These are phyloP conservation scores for Flaveria floridana DNA, from an alignment of 140 eudicot genomes.

Conservation along the genomic window DNA sequence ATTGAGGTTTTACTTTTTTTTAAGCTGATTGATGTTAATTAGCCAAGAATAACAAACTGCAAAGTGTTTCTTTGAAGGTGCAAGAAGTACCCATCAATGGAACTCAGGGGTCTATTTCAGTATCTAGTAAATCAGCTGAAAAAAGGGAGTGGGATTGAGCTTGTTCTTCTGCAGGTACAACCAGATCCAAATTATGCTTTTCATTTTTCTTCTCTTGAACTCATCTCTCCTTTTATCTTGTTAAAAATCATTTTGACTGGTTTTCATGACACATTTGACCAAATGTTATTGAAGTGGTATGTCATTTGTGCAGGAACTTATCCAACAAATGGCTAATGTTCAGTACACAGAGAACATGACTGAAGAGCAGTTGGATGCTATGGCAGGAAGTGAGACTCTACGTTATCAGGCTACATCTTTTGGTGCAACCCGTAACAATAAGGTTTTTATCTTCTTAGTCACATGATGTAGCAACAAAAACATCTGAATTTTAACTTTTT, in stretches of 20 bases:
- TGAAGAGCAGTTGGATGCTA: conserved; percentile 95
- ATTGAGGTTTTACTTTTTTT: neutral
- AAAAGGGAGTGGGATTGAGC: conserved; percentile 95
- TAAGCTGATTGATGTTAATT: conserved; percentile 1
- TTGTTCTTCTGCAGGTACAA: conserved; percentile 92
- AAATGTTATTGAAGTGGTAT: neutral
- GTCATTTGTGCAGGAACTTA: conserved; percentile 65
- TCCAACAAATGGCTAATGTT: conserved; percentile 99
- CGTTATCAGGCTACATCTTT: conserved; percentile 94
- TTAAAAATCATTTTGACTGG: conserved; percentile 4
- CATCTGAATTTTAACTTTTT: conserved; percentile 14
- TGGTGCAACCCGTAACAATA: conserved; percentile 88
- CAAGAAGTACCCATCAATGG: conserved; percentile 98
- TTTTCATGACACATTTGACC: neutral
- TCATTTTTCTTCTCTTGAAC: neutral
- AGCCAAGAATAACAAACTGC: conserved; percentile 11
- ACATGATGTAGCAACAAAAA: neutral
- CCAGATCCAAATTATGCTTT: conserved; percentile 12
- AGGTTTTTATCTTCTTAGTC: conserved; percentile 45
- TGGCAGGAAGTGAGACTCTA: conserved; percentile 98
- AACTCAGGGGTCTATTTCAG: conserved; percentile 93
- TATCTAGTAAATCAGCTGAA: conserved; percentile 94
- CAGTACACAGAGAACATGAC: conserved; percentile 99
- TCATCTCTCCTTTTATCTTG: neutral
- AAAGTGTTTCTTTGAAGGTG: conserved; percentile 57